A percentile compares a stretch with the other conserved stretches of the same genome.
Evolutionary conservation across 768 basidiomycete genomes (phyloP).

Genomic region (Cystofilobasidium ferigula): DNA sequence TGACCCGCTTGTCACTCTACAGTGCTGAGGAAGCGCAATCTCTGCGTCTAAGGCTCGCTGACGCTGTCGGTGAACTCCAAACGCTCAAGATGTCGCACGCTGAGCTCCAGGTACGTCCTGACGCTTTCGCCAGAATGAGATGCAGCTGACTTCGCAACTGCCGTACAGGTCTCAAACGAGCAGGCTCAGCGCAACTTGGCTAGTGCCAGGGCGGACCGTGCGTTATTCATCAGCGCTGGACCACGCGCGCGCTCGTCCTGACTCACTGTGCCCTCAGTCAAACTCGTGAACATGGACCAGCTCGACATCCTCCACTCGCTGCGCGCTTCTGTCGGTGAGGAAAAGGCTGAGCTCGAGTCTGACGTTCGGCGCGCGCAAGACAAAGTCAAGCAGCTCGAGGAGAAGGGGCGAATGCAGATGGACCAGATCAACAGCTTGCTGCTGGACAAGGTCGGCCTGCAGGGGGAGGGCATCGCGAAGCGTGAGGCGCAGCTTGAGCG

Average conservation of each 20-base stretch:
- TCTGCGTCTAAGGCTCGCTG: slow-evolving; percentile 72
- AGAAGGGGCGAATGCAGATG: slow-evolving; percentile 81
- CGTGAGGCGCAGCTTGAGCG: slow-evolving; percentile 75
- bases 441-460: slow-evolving; percentile 79
- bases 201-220: slow-evolving; percentile 75
- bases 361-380: slow-evolving; percentile 56
- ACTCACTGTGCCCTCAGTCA: slow-evolving; percentile 46
- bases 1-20: slow-evolving; percentile 9
- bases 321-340: slow-evolving; percentile 78
- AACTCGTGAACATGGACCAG: slow-evolving; percentile 84
- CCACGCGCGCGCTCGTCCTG: neutral
- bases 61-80: slow-evolving; percentile 73
- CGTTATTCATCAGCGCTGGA: slow-evolving; percentile 30
- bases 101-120: slow-evolving; percentile 51
- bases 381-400: slow-evolving; percentile 58
- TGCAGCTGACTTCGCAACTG: neutral
- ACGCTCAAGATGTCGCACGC: slow-evolving; percentile 54
- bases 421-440: slow-evolving; percentile 53
- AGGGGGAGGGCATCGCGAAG: slow-evolving; percentile 80
- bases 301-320: slow-evolving; percentile 68
- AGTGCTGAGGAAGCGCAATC: slow-evolving; percentile 82
- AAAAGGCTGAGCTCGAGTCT: slow-evolving; percentile 62
- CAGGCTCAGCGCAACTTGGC: slow-evolving; percentile 48
- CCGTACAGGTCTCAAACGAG: slow-evolving; percentile 51
- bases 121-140: neutral